Evolutionary conservation across 768 basidiomycete genomes (phyloP).

Genomic region (Chalciporus chontae): DNA sequence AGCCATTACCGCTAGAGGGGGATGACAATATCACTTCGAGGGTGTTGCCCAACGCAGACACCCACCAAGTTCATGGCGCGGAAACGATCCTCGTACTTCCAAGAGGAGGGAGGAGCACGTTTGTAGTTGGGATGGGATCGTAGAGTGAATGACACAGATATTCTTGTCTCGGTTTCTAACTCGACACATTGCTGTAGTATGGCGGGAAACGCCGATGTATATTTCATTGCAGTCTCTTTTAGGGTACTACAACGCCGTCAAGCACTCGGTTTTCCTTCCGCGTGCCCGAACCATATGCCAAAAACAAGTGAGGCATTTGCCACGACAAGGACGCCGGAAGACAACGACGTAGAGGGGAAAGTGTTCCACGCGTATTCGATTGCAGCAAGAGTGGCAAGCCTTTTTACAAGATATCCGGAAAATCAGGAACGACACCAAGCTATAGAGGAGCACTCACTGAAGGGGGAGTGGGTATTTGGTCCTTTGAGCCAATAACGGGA

Average conservation of each 20-base stretch:
- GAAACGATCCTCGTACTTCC: constrained; percentile 80
- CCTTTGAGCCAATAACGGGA: constrained; percentile 80
- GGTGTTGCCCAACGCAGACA: constrained; percentile 65
- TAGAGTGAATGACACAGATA: constrained; percentile 15
- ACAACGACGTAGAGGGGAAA: constrained; percentile 72
- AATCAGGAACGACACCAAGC: constrained; percentile 1
- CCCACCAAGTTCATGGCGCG: constrained; percentile 83
- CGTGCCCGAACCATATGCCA: constrained; percentile 53
- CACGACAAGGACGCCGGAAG: constrained; percentile 52
- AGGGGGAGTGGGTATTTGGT: constrained; percentile 58
- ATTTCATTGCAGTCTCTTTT: background rate
- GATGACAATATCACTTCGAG: constrained; percentile 55
- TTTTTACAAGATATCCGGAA: constrained; percentile 27
- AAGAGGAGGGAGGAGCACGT: constrained; percentile 77
- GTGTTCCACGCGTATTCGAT: constrained; percentile 90
- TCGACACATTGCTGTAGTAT: background rate
- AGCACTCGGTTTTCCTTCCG: constrained; percentile 33
- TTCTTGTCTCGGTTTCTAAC: background rate
- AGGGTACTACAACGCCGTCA: background rate
- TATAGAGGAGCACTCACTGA: constrained; percentile 45
- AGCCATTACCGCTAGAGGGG: constrained; percentile 51
- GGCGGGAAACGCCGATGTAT: background rate
- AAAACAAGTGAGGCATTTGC: constrained; percentile 50
- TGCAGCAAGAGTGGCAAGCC: constrained; percentile 52
- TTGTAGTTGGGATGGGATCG: constrained; percentile 69